phyloP scores from a whole-genome alignment of 345 rosid genomes.

The Aquilaria yunnanensis region DNA sequence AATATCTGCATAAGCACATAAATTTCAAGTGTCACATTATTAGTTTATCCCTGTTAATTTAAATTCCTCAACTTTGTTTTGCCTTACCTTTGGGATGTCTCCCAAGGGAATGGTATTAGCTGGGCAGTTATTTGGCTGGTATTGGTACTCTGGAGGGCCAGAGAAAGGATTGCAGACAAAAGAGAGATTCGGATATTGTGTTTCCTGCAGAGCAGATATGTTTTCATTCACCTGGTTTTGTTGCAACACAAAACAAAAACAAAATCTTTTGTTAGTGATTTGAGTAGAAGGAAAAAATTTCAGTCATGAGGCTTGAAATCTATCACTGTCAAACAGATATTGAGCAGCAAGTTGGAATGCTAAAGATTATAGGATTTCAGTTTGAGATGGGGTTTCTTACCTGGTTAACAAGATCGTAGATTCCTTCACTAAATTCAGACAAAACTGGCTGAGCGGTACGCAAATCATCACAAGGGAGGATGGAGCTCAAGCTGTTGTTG shows the following conservation, averaged over 20 bases:
- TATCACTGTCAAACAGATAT: no score
- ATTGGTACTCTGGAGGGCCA: conserved; percentile 45
- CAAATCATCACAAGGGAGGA: conserved; percentile 60
- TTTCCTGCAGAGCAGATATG: conserved; percentile 27
- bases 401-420: conserved; percentile 44
- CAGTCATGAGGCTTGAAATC: no score
- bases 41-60: no score
- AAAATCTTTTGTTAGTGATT: neutral
- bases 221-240: conserved; percentile 46
- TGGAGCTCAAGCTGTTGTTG: conserved; percentile 58
- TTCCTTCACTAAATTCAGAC: conserved; percentile 37
- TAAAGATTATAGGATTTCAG: neutral
- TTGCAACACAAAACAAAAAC: neutral
- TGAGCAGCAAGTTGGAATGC: neutral
- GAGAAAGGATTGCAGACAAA: conserved; percentile 71
- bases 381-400: conserved; percentile 16
- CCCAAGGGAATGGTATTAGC: conserved; percentile 37
- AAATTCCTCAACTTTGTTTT: neutral
- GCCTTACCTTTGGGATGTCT: conserved; percentile 48
- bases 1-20: conserved; percentile 13
- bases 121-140: conserved; percentile 44
- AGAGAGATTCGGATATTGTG: conserved; percentile 10
- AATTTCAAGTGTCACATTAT: neutral
- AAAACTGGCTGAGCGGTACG: conserved; percentile 40
- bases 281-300: neutral